Evolutionary conservation across 768 basidiomycete species (phyloP), one percentile per base, ranked within the genome.

Genomic region (Boletus pseudopeckii): DNA sequence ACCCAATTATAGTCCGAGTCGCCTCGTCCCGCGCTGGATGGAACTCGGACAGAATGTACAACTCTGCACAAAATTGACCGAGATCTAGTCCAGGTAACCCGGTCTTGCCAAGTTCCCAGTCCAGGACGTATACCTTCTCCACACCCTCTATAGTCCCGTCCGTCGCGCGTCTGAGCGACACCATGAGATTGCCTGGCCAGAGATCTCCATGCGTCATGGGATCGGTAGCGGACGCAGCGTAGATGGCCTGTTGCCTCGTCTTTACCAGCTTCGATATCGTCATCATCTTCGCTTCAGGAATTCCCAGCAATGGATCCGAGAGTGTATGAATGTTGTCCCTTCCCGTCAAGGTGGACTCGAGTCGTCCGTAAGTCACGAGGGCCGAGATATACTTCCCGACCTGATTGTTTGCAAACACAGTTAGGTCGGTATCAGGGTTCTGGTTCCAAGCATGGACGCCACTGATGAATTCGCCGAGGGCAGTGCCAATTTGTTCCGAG

Each of bases 181-280:
- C 59, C 55, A 86, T 71, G 43, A 88, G 57, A 60, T 88, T 88
- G 0, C 85, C 86, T 2, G 86, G 79, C 85, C 86, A 88, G 59
- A 88, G 83, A 64, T 88, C 87, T 0, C 87, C 86, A 11, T 70
- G 69, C 20, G 68, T 71, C 53, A 71, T 44, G 11, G 69, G 61
- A 44, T 74, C 72, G 34, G 62, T 52, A 28, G 64, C 30, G 3
- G 57, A 59, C 11, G 66, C 64, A 24, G 64, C 64, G 24, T 54
- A 42, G 33, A 80, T 75, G n/a, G 57, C 67, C 22, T 60, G 42
- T 10, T 61, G 55, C 51, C 65, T 70, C 42, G 57, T 65, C 37
- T 65, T 58, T 9, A 68, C 72, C 26, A 79, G 32, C 44, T 58
- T 66, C 8, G 63, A 67, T 33, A 79, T 64, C 33, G 60, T 58